Base-by-base conservation (phyloP, 73 alveolate species). In the Paramecium pentaurelia region DNA sequence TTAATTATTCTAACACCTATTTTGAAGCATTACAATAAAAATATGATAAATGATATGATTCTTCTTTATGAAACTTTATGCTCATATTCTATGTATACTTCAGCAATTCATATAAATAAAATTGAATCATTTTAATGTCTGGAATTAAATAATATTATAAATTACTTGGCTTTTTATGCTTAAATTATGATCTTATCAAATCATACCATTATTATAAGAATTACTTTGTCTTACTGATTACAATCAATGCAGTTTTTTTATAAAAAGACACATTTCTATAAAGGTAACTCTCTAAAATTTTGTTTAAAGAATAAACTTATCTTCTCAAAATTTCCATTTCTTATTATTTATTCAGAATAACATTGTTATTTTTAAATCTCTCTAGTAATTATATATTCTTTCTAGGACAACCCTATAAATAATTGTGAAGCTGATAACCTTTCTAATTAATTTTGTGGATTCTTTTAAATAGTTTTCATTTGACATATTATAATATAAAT, bases 251-350 rank as follows among this genome's bases (percentile, higher is more conserved):
- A 12, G 87, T 73, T 37, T 73, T 71, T 42, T 73, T 73, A 42
- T 75, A 75, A 7, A 36, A 75, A 6, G 58, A 38, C 1, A 14
- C 45, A 75, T 75, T 75, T 75, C 88, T 75, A 38, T 38, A 8
- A 2, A 75, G 60, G n/a, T 36, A 36, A 75, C 68, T 38, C 36
- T 75, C 68, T 30, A 75, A 30, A 20, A 75, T 75, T 34, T 36
- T 38, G 47, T 75, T 75, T 16, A 38, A 11, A 42, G 59, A 75
- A 75, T 75, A 75, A 42, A 36, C 36, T 75, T 38, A 75, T 75
- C 88, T 75, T n/a, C 88, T 75, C 88, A 75, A 75, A 30, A 75
- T 75, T 75, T 75, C 58, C 60, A 75, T 75, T 37, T 75, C 88
- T 18, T 75, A 42, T 36, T 6, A 36, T 38, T 75, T 38, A 42